Evolutionary conservation across 2,329 filamentous ascomycete genomes (phyloP).

Genomic region (Trichothecium sympodiale): DNA sequence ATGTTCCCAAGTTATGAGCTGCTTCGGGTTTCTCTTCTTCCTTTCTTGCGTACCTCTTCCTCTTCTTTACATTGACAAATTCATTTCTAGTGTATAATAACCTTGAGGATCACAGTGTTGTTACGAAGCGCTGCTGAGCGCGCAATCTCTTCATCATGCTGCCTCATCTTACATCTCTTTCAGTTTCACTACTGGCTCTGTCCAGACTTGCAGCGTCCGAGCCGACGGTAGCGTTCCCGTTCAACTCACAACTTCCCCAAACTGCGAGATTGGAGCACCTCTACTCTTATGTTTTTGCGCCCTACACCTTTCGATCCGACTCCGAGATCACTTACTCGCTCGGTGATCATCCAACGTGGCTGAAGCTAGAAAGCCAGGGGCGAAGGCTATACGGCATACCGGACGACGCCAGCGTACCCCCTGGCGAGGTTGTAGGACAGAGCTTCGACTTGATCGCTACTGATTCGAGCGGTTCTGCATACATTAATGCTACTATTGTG

Average conservation of each 20-base stretch:
- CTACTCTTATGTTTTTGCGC: conserved; percentile 63
- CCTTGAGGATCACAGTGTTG: too few relatives aligned
- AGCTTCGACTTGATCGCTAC: conserved; percentile 58
- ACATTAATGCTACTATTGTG: conserved; percentile 58
- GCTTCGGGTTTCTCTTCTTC: conserved; percentile 7
- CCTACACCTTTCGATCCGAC: conserved; percentile 59
- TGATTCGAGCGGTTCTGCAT: conserved; percentile 51
- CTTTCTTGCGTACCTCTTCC: conserved; percentile 7
- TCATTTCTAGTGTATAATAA: too few relatives aligned
- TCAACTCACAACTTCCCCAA: conserved; percentile 76
- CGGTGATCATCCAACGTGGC: conserved; percentile 56
- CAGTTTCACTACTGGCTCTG: conserved; percentile 13
- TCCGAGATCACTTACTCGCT: conserved; percentile 59
- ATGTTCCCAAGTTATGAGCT: background rate
- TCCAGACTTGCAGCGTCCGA: conserved; percentile 14
- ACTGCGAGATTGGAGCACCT: conserved; percentile 58
- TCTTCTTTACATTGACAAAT: too few relatives aligned
- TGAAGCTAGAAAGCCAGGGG: conserved; percentile 54
- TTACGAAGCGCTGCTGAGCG: conserved; percentile 11
- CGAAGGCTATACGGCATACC: conserved; percentile 65
- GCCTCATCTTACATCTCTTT: conserved; percentile 14
- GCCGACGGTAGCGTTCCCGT: conserved; percentile 50
- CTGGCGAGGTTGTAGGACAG: conserved; percentile 43
- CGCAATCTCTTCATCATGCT: conserved; percentile 17
- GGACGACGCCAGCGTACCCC: conserved; percentile 31